Conservation (phyloP, 257 asterid species). For the Ajuga chamaepitys region DNA sequence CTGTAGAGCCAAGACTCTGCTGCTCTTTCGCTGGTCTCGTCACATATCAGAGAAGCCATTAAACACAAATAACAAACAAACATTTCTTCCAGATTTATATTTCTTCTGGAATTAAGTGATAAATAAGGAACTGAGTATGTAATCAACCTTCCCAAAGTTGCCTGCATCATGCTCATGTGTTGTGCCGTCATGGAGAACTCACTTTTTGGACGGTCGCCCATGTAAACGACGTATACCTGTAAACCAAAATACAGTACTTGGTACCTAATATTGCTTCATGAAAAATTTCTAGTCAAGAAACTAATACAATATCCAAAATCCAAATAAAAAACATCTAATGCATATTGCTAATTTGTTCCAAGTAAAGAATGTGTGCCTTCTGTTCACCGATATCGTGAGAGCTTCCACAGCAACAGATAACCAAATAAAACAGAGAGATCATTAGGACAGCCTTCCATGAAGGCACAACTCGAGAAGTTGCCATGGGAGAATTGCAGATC, state of each 20-base stretch:
- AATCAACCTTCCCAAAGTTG: conserved; percentile 36
- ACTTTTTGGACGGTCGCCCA: conserved; percentile 45
- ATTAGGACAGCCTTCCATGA: conserved; percentile 18
- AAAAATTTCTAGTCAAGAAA: too few relatives aligned
- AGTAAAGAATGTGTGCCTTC: conserved; percentile 32
- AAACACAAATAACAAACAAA: background rate
- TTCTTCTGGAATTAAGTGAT: too few relatives aligned
- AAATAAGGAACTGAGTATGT: too few relatives aligned
- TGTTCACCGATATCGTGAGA: conserved; percentile 21
- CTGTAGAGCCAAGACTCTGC: conserved; percentile 33
- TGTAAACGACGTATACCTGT: conserved; percentile 49
- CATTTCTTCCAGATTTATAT: too few relatives aligned
- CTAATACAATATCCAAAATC: too few relatives aligned
- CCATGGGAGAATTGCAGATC: background rate
- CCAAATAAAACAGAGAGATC: conserved; percentile 19
- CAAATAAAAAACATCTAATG: too few relatives aligned
- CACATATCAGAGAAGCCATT: background rate
- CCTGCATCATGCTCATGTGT: conserved; percentile 43
- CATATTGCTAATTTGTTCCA: too few relatives aligned
- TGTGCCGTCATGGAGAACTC: conserved; percentile 26
- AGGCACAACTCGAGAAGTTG: background rate
- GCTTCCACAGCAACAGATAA: conserved; percentile 17
- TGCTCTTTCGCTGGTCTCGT: conserved; percentile 38
- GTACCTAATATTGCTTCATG: background rate
- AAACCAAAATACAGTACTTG: background rate